These are phyloP conservation scores for Avena sativa DNA, from an alignment of 176 grass and related monocot genomes.

Conservation along the genomic window DNA sequence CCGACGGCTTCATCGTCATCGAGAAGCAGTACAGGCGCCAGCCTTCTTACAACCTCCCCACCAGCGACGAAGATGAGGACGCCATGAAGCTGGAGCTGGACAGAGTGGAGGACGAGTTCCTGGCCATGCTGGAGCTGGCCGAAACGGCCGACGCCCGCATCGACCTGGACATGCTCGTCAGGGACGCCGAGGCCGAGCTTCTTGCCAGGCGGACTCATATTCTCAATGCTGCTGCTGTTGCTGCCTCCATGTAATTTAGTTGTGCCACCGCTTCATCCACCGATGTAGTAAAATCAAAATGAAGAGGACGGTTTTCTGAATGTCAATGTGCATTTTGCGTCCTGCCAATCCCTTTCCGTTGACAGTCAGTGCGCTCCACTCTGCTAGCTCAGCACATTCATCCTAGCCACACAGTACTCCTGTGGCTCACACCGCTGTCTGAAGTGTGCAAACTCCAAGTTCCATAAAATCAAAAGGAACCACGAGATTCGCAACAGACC, in stretches of 20 bases:
- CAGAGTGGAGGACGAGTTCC: slow-evolving; percentile 68
- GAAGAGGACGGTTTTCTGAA: background rate
- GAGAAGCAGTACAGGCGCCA: slow-evolving; percentile 48
- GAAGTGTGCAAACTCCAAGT: background rate
- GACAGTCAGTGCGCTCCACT: background rate
- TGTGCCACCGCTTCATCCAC: background rate
- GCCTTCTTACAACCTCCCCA: slow-evolving; percentile 51
- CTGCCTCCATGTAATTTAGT: slow-evolving; percentile 3
- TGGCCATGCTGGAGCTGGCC: slow-evolving; percentile 67
- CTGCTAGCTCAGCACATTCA: background rate
- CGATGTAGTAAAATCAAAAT: background rate
- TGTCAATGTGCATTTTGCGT: background rate
- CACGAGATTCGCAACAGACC: background rate
- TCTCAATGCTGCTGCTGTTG: background rate
- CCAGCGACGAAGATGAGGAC: slow-evolving; percentile 48
- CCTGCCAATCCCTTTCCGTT: background rate
- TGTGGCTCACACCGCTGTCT: background rate
- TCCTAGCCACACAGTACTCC: background rate
- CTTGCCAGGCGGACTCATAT: background rate
- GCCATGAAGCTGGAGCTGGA: background rate
- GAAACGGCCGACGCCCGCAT: background rate
- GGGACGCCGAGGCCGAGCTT: slow-evolving; percentile 22
- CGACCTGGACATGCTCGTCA: slow-evolving; percentile 18
- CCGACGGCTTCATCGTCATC: slow-evolving; percentile 67
- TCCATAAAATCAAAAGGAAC: background rate